Conservation (phyloP, 1,284 basidiomycete species). For the Moniliella sp. region DNA sequence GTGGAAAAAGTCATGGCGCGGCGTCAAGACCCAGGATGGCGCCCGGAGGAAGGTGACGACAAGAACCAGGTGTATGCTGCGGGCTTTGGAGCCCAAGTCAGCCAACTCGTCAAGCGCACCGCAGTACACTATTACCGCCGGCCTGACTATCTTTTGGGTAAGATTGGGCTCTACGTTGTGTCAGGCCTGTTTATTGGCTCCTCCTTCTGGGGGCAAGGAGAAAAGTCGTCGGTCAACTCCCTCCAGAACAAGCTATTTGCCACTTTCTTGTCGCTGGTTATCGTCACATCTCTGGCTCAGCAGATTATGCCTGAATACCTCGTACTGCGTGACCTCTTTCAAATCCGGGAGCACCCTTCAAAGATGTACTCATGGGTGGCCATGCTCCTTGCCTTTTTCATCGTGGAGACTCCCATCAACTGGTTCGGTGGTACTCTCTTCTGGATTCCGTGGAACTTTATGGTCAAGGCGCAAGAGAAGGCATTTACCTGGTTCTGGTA, state of each 20-base stretch:
- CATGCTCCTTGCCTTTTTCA: conserved; percentile 37
- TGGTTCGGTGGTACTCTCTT: conserved; percentile 18
- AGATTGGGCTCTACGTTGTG: conserved; percentile 38
- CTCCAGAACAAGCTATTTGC: neutral
- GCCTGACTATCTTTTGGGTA: conserved; percentile 15
- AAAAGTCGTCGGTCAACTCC: neutral
- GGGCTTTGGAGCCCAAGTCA: conserved; percentile 15
- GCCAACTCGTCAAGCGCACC: conserved; percentile 11
- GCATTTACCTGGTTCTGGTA: neutral
- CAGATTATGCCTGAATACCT: conserved; percentile 37
- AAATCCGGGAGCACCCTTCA: conserved; percentile 51
- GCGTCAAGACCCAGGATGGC: neutral
- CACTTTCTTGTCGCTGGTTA: conserved; percentile 9
- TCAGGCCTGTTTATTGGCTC: conserved; percentile 44
- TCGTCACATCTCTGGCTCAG: conserved; percentile 23
- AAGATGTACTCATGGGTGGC: conserved; percentile 65
- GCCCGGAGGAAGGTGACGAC: conserved; percentile 10
- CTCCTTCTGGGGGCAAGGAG: neutral
- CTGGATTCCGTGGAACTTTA: conserved; percentile 20
- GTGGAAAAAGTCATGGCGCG: conserved; percentile 4
- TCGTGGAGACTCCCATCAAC: conserved; percentile 34
- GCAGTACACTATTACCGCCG: conserved; percentile 29
- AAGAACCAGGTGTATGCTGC: conserved; percentile 22
- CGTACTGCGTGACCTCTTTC: conserved; percentile 43
- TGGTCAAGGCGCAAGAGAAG: no score